These are phyloP conservation scores for Argentina anserina DNA, from an alignment of 306 rosid species.

Conservation along the genomic window DNA sequence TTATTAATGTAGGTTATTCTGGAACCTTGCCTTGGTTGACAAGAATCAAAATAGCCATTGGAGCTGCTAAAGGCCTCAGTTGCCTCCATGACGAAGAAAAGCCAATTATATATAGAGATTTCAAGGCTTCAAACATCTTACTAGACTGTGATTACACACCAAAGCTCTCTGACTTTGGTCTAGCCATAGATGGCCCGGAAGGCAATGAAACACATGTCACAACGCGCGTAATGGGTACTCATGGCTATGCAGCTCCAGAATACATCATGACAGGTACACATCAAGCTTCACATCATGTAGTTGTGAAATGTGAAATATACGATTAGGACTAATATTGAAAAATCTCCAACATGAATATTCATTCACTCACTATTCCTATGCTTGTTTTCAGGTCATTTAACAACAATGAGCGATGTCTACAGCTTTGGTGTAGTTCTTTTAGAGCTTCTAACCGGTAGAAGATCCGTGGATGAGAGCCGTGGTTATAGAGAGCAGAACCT, in stretches of 20 bases:
- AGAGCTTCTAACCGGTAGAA: slow-evolving; percentile 71
- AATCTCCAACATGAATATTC: neutral
- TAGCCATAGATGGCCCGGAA: slow-evolving; percentile 77
- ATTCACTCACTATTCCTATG: neutral
- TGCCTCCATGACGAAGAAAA: slow-evolving; percentile 85
- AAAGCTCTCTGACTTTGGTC: slow-evolving; percentile 88
- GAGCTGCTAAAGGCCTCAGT: slow-evolving; percentile 83
- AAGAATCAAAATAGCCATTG: slow-evolving; percentile 78
- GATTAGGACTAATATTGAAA: neutral
- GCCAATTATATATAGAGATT: slow-evolving; percentile 80
- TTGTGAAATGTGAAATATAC: neutral
- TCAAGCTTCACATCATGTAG: neutral
- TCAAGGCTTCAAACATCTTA: slow-evolving; percentile 82
- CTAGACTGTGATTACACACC: slow-evolving; percentile 68
- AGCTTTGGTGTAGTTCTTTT: slow-evolving; percentile 85
- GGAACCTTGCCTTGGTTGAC: slow-evolving; percentile 87
- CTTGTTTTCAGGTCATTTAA: slow-evolving; percentile 61
- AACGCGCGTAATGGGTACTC: slow-evolving; percentile 78
- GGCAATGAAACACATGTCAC: slow-evolving; percentile 64
- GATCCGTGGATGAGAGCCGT: slow-evolving; percentile 66
- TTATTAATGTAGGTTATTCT: slow-evolving; percentile 56
- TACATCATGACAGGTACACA: slow-evolving; percentile 70
- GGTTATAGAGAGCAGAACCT: slow-evolving; percentile 64
- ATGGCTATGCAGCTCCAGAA: slow-evolving; percentile 95
- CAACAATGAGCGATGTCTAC: slow-evolving; percentile 78